Conservation (phyloP, 345 rosid genomes). For the Hypericum androsaemum region DNA sequence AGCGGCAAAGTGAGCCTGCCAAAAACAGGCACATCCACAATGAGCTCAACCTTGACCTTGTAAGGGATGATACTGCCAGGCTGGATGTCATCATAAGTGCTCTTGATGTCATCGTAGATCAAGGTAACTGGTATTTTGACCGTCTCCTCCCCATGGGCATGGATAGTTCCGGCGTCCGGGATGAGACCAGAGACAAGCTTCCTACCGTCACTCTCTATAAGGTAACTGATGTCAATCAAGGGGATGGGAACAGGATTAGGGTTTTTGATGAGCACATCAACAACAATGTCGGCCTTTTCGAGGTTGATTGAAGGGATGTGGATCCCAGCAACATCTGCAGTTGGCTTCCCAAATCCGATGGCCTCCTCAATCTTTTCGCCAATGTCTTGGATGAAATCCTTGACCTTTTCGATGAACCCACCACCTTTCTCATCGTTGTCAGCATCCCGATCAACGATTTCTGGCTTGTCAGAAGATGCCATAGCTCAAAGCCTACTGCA, state of each 20-base stretch:
- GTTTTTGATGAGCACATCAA: conserved; percentile 84
- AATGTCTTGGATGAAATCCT: conserved; percentile 83
- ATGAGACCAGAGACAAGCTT: conserved; percentile 81
- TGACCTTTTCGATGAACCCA: conserved; percentile 83
- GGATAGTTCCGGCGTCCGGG: conserved; percentile 88
- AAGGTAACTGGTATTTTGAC: conserved; percentile 74
- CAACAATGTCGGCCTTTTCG: conserved; percentile 64
- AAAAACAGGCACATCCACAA: conserved; percentile 76
- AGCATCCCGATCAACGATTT: conserved; percentile 40
- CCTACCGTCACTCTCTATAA: conserved; percentile 83
- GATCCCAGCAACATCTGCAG: conserved; percentile 74
- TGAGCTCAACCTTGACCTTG: conserved; percentile 69
- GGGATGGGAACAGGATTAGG: conserved; percentile 95
- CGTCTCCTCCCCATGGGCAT: conserved; percentile 87
- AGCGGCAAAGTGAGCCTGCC: conserved; percentile 84
- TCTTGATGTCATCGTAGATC: conserved; percentile 78
- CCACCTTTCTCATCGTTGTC: conserved; percentile 55
- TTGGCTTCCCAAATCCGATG: conserved; percentile 92
- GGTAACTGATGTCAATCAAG: conserved; percentile 66
- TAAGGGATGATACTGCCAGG: conserved; percentile 91
- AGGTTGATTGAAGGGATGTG: conserved; percentile 78
- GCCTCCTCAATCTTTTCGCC: conserved; percentile 90
- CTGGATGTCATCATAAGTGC: conserved; percentile 64
- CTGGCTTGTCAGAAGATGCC: conserved; percentile 65
- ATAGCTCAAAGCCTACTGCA: conserved; percentile 27